Conservation (phyloP, 2,329 filamentous ascomycete species). For the Tolypocladium endophyticum region DNA sequence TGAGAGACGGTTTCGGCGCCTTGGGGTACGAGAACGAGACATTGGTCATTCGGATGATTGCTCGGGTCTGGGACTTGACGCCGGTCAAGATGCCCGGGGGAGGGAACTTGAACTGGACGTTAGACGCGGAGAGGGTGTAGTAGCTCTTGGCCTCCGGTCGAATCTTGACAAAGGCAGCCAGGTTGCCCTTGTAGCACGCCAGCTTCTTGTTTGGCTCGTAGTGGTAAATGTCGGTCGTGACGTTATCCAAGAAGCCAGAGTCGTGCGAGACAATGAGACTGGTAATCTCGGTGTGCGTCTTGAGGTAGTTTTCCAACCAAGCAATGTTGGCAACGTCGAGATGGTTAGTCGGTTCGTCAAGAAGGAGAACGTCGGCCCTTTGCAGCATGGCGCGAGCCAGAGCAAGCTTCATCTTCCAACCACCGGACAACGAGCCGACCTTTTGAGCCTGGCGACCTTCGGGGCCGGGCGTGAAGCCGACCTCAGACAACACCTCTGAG, state of each 20-base stretch:
- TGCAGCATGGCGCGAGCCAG: conserved; percentile 93
- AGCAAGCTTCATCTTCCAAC: conserved; percentile 99
- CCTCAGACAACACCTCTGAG: conserved; percentile 72
- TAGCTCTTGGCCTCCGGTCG: conserved; percentile 96
- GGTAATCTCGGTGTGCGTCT: conserved; percentile 91
- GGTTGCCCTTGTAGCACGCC: conserved; percentile 72
- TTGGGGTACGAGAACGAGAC: conserved; percentile 92
- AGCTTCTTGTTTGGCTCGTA: conserved; percentile 96
- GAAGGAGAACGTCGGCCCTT: conserved; percentile 87
- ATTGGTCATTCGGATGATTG: conserved; percentile 91
- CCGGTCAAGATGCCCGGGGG: conserved; percentile 87
- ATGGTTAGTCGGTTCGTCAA: conserved; percentile 99
- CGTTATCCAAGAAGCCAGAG: conserved; percentile 91
- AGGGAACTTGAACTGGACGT: conserved; percentile 96
- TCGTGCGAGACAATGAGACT: conserved; percentile 98
- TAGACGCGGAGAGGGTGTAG: conserved; percentile 83
- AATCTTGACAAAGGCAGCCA: conserved; percentile 73
- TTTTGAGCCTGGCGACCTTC: conserved; percentile 81
- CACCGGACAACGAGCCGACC: conserved; percentile 90
- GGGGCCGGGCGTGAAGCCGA: conserved; percentile 85
- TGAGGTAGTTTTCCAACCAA: conserved; percentile 92
- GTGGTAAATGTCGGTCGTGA: conserved; percentile 98
- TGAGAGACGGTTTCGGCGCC: conserved; percentile 74
- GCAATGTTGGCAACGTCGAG: conserved; percentile 92
- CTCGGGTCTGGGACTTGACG: conserved; percentile 88